These are phyloP conservation scores for Nemania sp. DNA, from an alignment of 2,329 filamentous ascomycete species.

Conservation along the genomic window DNA sequence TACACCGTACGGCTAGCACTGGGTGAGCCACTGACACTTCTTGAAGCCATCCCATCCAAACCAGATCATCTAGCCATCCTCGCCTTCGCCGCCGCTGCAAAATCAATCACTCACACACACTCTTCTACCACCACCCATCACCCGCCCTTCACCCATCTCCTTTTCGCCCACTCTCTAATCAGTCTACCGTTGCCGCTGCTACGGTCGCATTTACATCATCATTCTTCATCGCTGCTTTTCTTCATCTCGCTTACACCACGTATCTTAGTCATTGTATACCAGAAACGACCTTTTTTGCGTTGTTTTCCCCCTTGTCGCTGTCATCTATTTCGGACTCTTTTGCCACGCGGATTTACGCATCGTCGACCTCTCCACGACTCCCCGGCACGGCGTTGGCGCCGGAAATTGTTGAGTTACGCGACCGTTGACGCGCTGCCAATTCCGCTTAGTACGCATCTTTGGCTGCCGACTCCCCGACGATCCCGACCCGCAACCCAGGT, in stretches of 20 bases:
- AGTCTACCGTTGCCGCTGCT: slow-evolving; percentile 27
- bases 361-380: slow-evolving; percentile 8
- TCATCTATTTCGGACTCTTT: slow-evolving; percentile 35
- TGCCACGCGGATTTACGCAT: slow-evolving; percentile 22
- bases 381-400: slow-evolving; percentile 19
- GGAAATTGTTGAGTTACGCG: slow-evolving; percentile 29
- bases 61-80: slow-evolving; percentile 47
- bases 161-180: slow-evolving; percentile 28
- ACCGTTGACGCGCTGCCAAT: slow-evolving; percentile 41
- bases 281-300: slow-evolving; percentile 38
- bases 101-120: slow-evolving; percentile 41
- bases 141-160: slow-evolving; percentile 23
- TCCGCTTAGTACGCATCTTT: slow-evolving; percentile 36
- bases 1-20: slow-evolving; percentile 35
- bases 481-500: slow-evolving; percentile 31
- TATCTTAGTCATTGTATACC: slow-evolving; percentile 41
- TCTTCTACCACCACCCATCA: slow-evolving; percentile 24
- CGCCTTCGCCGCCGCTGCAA: slow-evolving; percentile 49
- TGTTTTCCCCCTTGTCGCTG: slow-evolving; percentile 37
- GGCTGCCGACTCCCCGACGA: slow-evolving; percentile 35
- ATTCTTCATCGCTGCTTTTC: slow-evolving; percentile 31
- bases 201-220: slow-evolving; percentile 31
- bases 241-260: slow-evolving; percentile 34
- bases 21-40: slow-evolving; percentile 27
- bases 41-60: slow-evolving; percentile 42